Evolutionary conservation across 345 rosid genomes (phyloP).

Genomic region (Excoecaria agallocha): DNA sequence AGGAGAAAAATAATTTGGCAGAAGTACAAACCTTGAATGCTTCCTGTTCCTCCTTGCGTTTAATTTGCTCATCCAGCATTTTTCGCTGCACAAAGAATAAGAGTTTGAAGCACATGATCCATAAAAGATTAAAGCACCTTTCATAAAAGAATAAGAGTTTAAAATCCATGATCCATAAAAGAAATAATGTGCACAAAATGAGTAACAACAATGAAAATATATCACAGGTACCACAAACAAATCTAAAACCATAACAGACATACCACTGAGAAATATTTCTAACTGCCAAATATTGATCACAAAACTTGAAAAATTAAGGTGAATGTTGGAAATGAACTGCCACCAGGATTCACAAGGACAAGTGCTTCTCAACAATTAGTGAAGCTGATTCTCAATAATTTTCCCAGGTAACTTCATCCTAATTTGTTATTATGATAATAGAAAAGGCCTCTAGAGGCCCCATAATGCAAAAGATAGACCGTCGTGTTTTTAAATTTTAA

Average conservation of each 20-base stretch:
- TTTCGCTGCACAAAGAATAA: slow-evolving; percentile 53
- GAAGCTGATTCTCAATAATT: not conserved
- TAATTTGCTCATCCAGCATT: slow-evolving; percentile 81
- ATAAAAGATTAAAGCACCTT: not conserved
- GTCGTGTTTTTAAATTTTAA: too few relatives aligned
- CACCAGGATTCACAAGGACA: not conserved
- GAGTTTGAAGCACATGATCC: not conserved
- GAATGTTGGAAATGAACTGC: too few relatives aligned
- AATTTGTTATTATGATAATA: not conserved
- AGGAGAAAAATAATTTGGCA: slow-evolving; percentile 2
- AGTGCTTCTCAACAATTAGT: not conserved
- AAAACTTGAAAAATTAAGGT: too few relatives aligned
- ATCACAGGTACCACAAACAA: too few relatives aligned
- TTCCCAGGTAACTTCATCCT: not conserved
- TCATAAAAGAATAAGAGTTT: not conserved
- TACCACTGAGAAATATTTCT: too few relatives aligned
- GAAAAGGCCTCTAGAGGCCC: not conserved
- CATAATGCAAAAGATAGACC: too few relatives aligned
- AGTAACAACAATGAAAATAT: too few relatives aligned
- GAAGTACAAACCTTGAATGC: slow-evolving; percentile 64
- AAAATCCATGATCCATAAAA: not conserved
- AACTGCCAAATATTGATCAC: too few relatives aligned
- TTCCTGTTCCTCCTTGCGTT: slow-evolving; percentile 83
- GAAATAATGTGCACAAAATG: not conserved
- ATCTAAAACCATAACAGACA: too few relatives aligned